These are phyloP conservation scores for Cryphonectria nitschkei DNA, from an alignment of 2,329 filamentous ascomycete species.

Conservation along the genomic window DNA sequence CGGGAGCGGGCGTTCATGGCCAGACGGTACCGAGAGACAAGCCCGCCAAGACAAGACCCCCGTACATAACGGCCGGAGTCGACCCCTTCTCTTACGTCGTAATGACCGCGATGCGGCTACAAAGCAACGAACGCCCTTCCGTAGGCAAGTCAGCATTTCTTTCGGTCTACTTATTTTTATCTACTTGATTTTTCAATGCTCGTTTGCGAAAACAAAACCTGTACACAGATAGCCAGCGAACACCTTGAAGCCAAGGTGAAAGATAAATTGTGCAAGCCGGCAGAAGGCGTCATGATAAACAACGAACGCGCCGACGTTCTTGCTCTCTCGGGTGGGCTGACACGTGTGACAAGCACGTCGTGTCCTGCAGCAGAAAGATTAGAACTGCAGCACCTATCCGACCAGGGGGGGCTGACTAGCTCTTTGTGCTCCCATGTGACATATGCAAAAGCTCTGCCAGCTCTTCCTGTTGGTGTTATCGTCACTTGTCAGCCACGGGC, in stretches of 20 bases:
- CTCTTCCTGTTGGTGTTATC: slow-evolving; percentile 1
- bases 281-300: neutral
- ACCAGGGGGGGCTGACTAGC: neutral
- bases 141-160: neutral
- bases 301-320: neutral
- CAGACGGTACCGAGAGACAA: slow-evolving; percentile 14
- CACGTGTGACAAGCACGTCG: slow-evolving; percentile 11
- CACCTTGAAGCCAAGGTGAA: slow-evolving; percentile 12
- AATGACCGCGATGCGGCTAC: neutral
- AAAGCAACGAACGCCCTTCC: neutral
- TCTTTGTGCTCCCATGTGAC: neutral
- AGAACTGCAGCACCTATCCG: slow-evolving; percentile 15
- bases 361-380: slow-evolving; percentile 14
- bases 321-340: neutral
- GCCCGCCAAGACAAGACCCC: too few species aligned
- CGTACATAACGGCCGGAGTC: neutral
- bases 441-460: neutral
- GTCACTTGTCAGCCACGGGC: slow-evolving; percentile 8
- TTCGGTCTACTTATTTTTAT: neutral
- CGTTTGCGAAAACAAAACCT: neutral
- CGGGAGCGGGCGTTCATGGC: neutral
- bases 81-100: neutral
- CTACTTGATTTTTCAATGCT: neutral
- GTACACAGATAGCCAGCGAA: neutral
- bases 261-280: neutral